Conservation (phyloP, 1,284 basidiomycete species). For the Leccinum pachyderme region DNA sequence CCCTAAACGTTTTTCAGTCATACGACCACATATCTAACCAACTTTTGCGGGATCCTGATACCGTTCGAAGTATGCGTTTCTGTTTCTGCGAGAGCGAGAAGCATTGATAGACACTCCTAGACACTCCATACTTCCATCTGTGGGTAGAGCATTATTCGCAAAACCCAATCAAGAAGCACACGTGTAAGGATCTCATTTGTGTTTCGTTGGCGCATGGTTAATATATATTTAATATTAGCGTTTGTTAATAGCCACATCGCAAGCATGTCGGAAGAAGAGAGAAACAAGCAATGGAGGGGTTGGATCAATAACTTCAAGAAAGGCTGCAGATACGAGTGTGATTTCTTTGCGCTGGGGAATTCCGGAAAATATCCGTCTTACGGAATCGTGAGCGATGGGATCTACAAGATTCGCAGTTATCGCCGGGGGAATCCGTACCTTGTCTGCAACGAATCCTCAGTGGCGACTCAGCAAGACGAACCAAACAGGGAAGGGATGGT, state of each 20-base stretch:
- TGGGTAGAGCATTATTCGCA: not conserved
- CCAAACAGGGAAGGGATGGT: not conserved
- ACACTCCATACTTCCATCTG: slow-evolving; percentile 7
- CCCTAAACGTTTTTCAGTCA: slow-evolving; percentile 2
- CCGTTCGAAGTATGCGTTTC: slow-evolving; percentile 8
- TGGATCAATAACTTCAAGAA: not conserved
- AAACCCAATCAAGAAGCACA: not conserved
- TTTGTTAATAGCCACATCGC: slow-evolving; percentile 8
- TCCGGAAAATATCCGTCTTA: not conserved
- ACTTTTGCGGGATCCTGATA: not conserved
- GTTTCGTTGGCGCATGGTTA: not conserved
- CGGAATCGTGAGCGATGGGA: slow-evolving; percentile 6
- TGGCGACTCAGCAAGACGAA: not conserved
- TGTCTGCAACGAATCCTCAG: not conserved
- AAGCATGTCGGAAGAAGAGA: not conserved
- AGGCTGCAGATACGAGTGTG: slow-evolving; percentile 8
- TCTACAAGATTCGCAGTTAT: slow-evolving; percentile 13
- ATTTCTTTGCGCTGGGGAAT: slow-evolving; percentile 5
- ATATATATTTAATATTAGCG: not conserved
- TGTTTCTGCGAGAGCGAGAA: not conserved
- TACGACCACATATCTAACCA: slow-evolving; percentile 8
- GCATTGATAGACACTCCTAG: not conserved
- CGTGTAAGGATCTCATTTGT: not conserved
- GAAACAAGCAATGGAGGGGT: not conserved
- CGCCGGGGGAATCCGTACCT: not conserved